Evolutionary conservation across 2,329 filamentous ascomycete genomes (phyloP).

Genomic region (Scedosporium aurantiacum): DNA sequence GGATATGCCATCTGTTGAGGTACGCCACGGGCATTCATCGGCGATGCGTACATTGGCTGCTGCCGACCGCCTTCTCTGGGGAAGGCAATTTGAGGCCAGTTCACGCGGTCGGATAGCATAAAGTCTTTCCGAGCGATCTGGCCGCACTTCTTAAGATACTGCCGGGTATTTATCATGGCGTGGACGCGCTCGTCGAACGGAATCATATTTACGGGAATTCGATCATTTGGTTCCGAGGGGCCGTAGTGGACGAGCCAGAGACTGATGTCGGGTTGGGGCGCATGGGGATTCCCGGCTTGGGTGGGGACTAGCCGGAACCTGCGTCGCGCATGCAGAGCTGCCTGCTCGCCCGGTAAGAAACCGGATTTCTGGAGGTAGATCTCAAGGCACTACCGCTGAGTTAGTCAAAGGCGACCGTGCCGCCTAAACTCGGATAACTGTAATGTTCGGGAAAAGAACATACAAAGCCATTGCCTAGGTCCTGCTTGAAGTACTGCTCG

Average conservation of each 20-base stretch:
- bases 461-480: constrained; percentile 52
- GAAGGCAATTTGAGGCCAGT: constrained; percentile 78
- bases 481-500: constrained; percentile 66
- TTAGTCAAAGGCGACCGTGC: not conserved
- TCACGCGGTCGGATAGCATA: constrained; percentile 78
- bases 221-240: constrained; percentile 60
- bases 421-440: not conserved
- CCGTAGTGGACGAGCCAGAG: constrained; percentile 91
- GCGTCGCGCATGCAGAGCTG: constrained; percentile 67
- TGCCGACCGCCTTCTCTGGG: constrained; percentile 38
- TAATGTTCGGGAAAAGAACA: constrained; percentile 14
- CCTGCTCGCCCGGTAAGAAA: constrained; percentile 63
- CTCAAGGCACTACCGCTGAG: constrained; percentile 59
- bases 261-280: constrained; percentile 63
- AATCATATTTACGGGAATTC: constrained; percentile 58
- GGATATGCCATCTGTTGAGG: constrained; percentile 55
- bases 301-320: constrained; percentile 75
- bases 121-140: constrained; percentile 86
- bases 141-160: constrained; percentile 60
- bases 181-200: constrained; percentile 52
- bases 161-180: constrained; percentile 47
- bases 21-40: constrained; percentile 34
- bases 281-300: constrained; percentile 57
- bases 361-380: constrained; percentile 75
- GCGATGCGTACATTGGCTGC: constrained; percentile 38